Conservation (phyloP, 139 green algal species). For the Ostreobium quekettii region DNA sequence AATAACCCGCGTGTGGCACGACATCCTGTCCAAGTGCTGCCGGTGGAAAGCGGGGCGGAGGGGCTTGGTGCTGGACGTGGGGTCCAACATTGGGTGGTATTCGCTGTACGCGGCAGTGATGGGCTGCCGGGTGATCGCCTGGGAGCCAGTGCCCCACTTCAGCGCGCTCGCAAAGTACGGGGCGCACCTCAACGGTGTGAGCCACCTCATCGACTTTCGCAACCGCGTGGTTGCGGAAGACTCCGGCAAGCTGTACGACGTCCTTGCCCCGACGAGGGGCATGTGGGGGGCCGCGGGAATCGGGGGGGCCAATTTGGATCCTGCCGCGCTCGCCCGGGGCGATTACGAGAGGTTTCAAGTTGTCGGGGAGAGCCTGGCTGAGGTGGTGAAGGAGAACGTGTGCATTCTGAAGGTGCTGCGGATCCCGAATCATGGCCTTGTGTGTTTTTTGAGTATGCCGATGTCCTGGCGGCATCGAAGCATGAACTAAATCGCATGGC, state of each 20-base stretch:
- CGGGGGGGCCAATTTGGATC: conserved; percentile 57
- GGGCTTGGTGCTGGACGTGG: conserved; percentile 63
- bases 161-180: conserved; percentile 55
- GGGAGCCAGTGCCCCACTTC: conserved; percentile 72
- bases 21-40: conserved; percentile 1
- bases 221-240: conserved; percentile 13
- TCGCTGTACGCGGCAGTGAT: conserved; percentile 44
- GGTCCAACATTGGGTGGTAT: conserved; percentile 77
- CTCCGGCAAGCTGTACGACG: background rate
- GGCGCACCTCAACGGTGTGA: conserved; percentile 41
- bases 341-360: conserved; percentile 25
- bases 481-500: no score
- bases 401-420: background rate
- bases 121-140: conserved; percentile 69
- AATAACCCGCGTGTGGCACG: conserved; percentile 30
- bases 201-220: conserved; percentile 30
- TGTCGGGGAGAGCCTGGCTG: background rate
- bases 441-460: background rate
- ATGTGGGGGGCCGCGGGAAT: conserved; percentile 64
- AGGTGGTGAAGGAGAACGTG: background rate
- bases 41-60: background rate
- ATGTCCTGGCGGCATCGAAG: no score
- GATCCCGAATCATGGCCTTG: background rate
- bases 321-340: conserved; percentile 30
- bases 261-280: background rate